Conservation (phyloP, 1,284 basidiomycete genomes). For the Ganoderma sp. region DNA sequence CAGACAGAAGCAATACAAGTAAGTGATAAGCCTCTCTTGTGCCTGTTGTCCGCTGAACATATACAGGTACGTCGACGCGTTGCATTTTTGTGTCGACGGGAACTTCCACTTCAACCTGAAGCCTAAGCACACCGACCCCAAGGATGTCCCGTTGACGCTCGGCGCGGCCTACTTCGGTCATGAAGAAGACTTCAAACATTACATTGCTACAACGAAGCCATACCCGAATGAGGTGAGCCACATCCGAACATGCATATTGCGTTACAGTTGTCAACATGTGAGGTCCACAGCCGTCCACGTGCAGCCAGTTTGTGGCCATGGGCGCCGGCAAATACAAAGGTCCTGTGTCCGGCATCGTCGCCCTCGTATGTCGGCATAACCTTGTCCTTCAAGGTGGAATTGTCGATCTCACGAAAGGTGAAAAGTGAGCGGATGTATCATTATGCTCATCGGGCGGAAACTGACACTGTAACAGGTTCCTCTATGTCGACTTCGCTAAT, state of each 20-base stretch:
- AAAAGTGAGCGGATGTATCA: neutral
- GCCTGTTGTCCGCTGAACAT: too few relatives aligned
- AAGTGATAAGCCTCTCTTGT: too few relatives aligned
- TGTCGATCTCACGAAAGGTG: neutral
- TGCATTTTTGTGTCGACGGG: constrained; percentile 20
- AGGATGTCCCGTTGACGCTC: constrained; percentile 15
- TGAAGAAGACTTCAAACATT: constrained; percentile 15
- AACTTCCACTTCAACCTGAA: constrained; percentile 28
- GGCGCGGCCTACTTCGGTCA: constrained; percentile 22
- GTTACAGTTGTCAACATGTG: too few relatives aligned
- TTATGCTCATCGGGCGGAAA: neutral
- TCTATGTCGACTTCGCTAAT: constrained; percentile 18
- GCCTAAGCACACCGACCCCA: constrained; percentile 16
- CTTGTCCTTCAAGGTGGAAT: neutral
- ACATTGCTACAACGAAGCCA: constrained; percentile 4
- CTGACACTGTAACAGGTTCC: neutral
- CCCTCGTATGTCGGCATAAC: neutral
- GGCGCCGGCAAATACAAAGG: neutral
- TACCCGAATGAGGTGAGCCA: neutral
- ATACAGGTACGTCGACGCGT: constrained; percentile 14
- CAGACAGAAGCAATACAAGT: too few relatives aligned
- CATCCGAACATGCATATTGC: too few relatives aligned
- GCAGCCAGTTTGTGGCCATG: neutral
- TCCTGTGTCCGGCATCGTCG: neutral
- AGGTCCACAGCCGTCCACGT: neutral